These are phyloP conservation scores for Hypomyces perniciosus DNA, from an alignment of 2,329 filamentous ascomycete species.

Conservation along the genomic window DNA sequence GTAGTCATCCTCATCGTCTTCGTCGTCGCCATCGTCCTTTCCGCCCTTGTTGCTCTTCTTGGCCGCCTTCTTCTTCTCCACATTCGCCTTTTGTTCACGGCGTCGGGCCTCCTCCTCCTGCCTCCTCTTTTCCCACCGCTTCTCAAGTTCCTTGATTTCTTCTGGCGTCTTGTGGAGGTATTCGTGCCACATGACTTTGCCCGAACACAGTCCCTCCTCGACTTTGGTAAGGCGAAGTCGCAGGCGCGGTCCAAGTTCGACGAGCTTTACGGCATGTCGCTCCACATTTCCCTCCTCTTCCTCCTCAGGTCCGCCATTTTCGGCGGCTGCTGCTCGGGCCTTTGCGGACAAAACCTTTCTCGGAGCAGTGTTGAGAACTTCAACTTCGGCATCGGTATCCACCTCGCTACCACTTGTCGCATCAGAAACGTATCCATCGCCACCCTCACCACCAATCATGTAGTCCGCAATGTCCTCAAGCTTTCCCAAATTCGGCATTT, in stretches of 20 bases:
- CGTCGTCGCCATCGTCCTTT: conserved; percentile 32
- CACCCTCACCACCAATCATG: conserved; percentile 74
- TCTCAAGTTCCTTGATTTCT: conserved; percentile 73
- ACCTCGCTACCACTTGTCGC: conserved; percentile 80
- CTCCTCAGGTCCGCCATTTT: conserved; percentile 37
- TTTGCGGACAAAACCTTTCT: conserved; percentile 56
- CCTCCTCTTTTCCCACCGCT: conserved; percentile 70
- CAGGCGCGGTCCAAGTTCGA: conserved; percentile 89
- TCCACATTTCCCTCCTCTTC: conserved; percentile 58
- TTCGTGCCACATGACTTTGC: conserved; percentile 96
- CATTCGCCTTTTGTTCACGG: conserved; percentile 80
- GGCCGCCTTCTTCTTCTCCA: conserved; percentile 69
- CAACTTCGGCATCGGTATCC: conserved; percentile 93
- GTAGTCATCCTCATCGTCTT: conserved; percentile 37
- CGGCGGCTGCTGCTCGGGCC: conserved; percentile 36
- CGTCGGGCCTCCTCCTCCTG: conserved; percentile 77
- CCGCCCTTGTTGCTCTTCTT: conserved; percentile 32
- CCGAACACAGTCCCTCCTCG: conserved; percentile 84
- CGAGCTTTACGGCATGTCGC: conserved; percentile 81
- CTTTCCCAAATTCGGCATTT: conserved; percentile 80
- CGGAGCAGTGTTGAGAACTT: conserved; percentile 63
- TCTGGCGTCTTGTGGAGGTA: conserved; percentile 78
- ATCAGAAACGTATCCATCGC: conserved; percentile 77
- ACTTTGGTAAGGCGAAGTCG: conserved; percentile 87
- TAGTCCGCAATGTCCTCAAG: conserved; percentile 93